phyloP scores from a whole-genome alignment of 805 yeast genomes.

The Yamadazyma scolyti region DNA sequence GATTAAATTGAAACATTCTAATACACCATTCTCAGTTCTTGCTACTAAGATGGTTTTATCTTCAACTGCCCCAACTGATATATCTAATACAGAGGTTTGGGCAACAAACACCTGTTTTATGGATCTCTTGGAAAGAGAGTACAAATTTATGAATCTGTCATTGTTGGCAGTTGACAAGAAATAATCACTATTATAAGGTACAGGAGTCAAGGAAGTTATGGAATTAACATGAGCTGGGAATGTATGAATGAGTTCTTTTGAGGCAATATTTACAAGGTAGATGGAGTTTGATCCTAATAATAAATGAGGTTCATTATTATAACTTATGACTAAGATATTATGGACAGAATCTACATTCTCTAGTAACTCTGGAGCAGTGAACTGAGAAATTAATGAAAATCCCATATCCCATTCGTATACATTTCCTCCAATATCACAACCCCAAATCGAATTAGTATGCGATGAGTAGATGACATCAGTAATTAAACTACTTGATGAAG shows the following conservation, averaged over 20 bases:
- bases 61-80: conserved; percentile 36
- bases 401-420: conserved; percentile 61
- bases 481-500: conserved; percentile 44
- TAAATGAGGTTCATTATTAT: conserved; percentile 38
- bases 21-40: conserved; percentile 68
- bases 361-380: conserved; percentile 35
- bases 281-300: conserved; percentile 68
- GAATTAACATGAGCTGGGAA: conserved; percentile 80
- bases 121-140: conserved; percentile 44
- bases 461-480: conserved; percentile 46
- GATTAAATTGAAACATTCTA: conserved; percentile 70
- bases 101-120: conserved; percentile 62
- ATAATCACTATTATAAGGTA: conserved; percentile 32
- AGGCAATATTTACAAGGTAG: conserved; percentile 43
- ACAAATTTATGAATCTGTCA: conserved; percentile 79
- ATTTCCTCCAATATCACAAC: conserved; percentile 55
- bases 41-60: conserved; percentile 42
- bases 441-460: conserved; percentile 48
- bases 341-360: conserved; percentile 32
- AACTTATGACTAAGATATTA: conserved; percentile 24
- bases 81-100: conserved; percentile 53
- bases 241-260: conserved; percentile 41
- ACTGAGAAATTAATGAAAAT: conserved; percentile 38
- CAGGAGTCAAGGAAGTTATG: conserved; percentile 45
- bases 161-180: conserved; percentile 71